Conservation (phyloP, 2,329 filamentous ascomycete genomes). For the Botryosphaeria dothidea region DNA sequence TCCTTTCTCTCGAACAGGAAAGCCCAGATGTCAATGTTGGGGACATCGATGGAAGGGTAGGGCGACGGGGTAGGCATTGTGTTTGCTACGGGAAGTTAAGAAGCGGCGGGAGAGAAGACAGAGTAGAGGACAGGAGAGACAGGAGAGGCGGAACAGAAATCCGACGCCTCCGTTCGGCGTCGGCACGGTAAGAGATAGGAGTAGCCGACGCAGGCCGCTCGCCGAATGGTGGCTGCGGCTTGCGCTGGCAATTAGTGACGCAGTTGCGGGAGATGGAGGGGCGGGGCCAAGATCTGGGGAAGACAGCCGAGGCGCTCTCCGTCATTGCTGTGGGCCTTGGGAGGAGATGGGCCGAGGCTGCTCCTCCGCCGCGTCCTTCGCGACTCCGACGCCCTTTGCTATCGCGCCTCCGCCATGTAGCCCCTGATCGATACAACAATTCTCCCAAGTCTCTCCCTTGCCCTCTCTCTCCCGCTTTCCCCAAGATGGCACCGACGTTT, state of each 20-base stretch:
- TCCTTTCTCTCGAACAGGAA: constrained; percentile 73
- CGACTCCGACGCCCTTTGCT: neutral
- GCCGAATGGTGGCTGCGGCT: neutral
- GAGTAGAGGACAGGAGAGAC: neutral
- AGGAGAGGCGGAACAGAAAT: neutral
- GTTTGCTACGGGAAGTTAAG: neutral
- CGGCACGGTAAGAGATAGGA: neutral
- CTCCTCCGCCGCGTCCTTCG: neutral
- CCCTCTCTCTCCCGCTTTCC: neutral
- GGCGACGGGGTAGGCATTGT: constrained; percentile 71
- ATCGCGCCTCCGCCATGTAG: neutral
- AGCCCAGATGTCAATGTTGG: constrained; percentile 74
- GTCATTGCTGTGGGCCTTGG: neutral
- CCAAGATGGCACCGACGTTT: constrained; percentile 39
- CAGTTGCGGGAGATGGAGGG: neutral
- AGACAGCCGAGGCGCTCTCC: constrained; percentile 5
- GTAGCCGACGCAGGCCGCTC: constrained; percentile 1
- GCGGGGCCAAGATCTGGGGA: constrained; percentile 12
- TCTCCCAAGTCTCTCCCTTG: neutral
- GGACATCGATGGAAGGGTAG: constrained; percentile 67
- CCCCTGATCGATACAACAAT: neutral
- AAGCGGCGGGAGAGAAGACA: neutral
- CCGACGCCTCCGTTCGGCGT: neutral
- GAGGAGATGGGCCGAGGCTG: constrained; percentile 6
- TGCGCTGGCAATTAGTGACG: constrained; percentile 2